These are phyloP conservation scores for Cercospora nicotianae DNA, from an alignment of 2,329 filamentous ascomycete species.

Conservation along the genomic window DNA sequence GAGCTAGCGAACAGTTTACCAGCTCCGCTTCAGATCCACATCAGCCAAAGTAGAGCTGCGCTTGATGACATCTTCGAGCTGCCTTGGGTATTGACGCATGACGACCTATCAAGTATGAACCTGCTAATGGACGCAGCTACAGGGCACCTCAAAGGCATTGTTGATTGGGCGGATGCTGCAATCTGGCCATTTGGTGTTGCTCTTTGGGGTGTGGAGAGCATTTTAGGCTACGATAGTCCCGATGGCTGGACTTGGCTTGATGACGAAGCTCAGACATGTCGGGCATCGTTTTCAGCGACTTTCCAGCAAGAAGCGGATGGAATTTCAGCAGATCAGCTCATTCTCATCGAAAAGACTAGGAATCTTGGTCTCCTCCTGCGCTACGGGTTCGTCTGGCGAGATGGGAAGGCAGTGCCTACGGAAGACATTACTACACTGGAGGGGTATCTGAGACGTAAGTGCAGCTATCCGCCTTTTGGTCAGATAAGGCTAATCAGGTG, in stretches of 20 bases:
- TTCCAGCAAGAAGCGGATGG: background rate
- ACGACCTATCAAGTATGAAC: background rate
- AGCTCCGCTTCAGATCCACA: background rate
- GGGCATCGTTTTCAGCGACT: background rate
- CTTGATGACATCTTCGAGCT: background rate
- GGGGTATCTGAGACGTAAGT: background rate
- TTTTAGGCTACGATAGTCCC: conserved; percentile 3
- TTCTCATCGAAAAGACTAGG: background rate
- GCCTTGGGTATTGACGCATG: background rate
- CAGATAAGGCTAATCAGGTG: background rate
- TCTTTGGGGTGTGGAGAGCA: background rate
- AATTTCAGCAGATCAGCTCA: background rate
- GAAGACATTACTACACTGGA: background rate
- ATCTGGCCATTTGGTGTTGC: background rate
- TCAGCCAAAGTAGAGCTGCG: background rate
- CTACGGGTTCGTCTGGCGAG: background rate
- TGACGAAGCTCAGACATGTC: background rate
- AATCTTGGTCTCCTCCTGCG: background rate
- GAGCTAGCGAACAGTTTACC: background rate
- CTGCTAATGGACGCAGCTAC: background rate
- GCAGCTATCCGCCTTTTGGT: background rate
- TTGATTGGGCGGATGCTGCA: conserved; percentile 1
- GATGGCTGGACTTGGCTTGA: background rate
- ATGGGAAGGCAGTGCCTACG: background rate
- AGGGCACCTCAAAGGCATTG: background rate